Evolutionary conservation across 768 basidiomycete species (phyloP), one percentile per base, ranked within the genome.

Genomic region (Boletus reticulatus): DNA sequence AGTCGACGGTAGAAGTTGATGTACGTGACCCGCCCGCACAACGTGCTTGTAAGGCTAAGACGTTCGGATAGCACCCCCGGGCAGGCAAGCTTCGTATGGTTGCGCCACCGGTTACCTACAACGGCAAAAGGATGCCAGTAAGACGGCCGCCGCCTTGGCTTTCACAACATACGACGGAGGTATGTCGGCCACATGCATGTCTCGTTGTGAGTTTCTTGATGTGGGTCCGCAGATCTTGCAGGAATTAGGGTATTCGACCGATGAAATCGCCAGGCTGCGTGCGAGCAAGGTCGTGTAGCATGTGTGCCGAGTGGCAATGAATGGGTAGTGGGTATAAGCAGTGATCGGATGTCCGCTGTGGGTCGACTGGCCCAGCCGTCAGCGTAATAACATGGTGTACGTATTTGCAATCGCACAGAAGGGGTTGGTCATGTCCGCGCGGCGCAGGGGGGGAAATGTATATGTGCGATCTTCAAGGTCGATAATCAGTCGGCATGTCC

Each of bases 111-210:
- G 90, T 92, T 29, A 78, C 81, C 13, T 94, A 93, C 74, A 88
- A 93, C 63, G 92, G 92, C 17, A 74, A 78, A 69, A 84, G 84
- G 63, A 91, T 92, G 84, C 79, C 82, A 31, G 80, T 93, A 41
- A 78, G 75, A 47, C 79, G 82, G 54, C 82, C 90, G n/a, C 92
- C 92, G 12, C 92, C 92, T n/a, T 93, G 85, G 80, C 76, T 92
- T 22, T 91, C 89, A 50, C 83, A 94, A 62, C 92, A 94, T 70
- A 94, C 92, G 14, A 75, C 74, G 4, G 88, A 92, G 82, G 88
- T 87, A 67, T 43, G 72, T 58, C 36, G 12, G 14, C 43, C 39
- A 57, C 59, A 42, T 48, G 53, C 48, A 42, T 22, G 32, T 46
- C 24, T 43, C 17, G 51, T 34, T 56, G 19, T 8, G 6, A 41